Evolutionary conservation across 768 basidiomycete genomes (phyloP), one percentile per base, ranked within the genome.

Genomic region (Boletus edulis): DNA sequence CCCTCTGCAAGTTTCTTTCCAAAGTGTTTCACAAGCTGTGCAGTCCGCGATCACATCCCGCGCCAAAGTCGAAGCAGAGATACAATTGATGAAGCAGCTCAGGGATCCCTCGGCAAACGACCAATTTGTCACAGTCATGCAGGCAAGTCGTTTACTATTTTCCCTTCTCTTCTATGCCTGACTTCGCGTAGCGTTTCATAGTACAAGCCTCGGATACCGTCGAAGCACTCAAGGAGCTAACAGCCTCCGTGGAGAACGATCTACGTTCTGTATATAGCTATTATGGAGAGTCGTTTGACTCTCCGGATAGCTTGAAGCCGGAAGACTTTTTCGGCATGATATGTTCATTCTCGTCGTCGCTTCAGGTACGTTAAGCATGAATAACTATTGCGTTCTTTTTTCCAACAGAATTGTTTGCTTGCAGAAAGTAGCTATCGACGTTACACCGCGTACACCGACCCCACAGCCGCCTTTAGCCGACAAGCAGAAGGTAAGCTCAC

Each of bases 311-410:
- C 1, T 78, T 80, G 3, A 91, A 87, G 63, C 82, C 89, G 0
- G 94, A 95, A 67, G 88, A 90, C 57, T 85, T 97, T 65, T 95
- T 97, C 62, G 81, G 79, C 0, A 71, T 86, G 51, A 79, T 94
- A 44, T 75, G 81, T n/a, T 81, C 85, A 0, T 93, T 94, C 70
- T 87, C 86, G 1, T 81, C 82, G 0, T 82, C 82, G 1, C 75
- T 94, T 18, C 84, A 86, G 81, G 87, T 85, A 57, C 49, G 73
- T 63, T 11, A 2, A 15, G 14, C 31, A 5, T 11, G 41, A 18
- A 10, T 15, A 8, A 13, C 9, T 20, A 14, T 17, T 17, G 24
- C 4, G 4, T 34, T 17, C 14, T 37, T 9, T 18, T n/a, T 35
- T 29, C 13, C 54, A 44, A 55, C 12, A 4, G 7, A 3, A 34